phyloP scores from a whole-genome alignment of 2,329 filamentous ascomycete species.

The Zopfia rhizophila region DNA sequence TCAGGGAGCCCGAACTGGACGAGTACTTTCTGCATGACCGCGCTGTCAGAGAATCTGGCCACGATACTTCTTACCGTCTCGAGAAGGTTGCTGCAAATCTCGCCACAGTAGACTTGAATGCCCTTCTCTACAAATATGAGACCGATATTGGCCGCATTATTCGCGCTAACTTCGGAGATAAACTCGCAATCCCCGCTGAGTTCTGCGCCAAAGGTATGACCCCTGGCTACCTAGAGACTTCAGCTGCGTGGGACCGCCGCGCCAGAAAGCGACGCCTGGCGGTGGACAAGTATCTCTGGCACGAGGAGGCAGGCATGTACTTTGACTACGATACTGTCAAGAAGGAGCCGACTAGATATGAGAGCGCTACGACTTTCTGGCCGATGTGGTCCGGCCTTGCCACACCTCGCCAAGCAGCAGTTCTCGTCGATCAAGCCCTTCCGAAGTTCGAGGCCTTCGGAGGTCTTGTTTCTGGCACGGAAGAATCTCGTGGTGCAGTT shows the following conservation, averaged over 20 bases:
- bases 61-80: constrained; percentile 94
- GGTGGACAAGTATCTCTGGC: constrained; percentile 95
- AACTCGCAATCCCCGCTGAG: constrained; percentile 81
- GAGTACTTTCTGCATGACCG: constrained; percentile 97
- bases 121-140: constrained; percentile 96
- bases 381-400: constrained; percentile 94
- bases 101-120: constrained; percentile 94
- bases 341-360: constrained; percentile 83
- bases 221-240: constrained; percentile 79
- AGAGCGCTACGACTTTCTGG: constrained; percentile 96
- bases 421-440: constrained; percentile 81
- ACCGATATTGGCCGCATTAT: constrained; percentile 90
- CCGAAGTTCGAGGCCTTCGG: constrained; percentile 90
- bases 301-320: constrained; percentile 91
- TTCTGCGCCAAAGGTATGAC: constrained; percentile 75
- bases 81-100: constrained; percentile 83
- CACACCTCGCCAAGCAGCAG: constrained; percentile 84
- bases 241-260: constrained; percentile 88
- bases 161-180: constrained; percentile 83
- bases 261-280: constrained; percentile 83
- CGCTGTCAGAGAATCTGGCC: constrained; percentile 93
- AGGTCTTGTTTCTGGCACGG: constrained; percentile 87
- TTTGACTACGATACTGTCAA: constrained; percentile 95
- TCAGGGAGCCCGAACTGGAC: constrained; percentile 88
- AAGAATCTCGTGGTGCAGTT: constrained; percentile 84